Evolutionary conservation across 495 filamentous ascomycete genomes (phyloP).

Genomic region (Hypoxylon rickii): DNA sequence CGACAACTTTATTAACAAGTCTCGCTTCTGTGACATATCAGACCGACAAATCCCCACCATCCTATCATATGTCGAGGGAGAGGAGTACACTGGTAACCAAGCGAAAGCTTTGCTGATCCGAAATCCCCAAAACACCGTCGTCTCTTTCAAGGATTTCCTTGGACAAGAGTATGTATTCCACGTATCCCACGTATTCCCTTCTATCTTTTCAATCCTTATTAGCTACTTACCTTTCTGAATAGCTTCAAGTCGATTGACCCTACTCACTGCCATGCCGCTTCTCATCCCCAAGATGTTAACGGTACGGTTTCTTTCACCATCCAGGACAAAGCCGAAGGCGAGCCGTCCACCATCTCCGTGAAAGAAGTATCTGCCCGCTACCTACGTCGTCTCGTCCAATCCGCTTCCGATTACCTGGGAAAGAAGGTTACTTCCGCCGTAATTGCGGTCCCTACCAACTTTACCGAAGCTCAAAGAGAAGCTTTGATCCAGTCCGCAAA

Average conservation of each 20-base stretch:
- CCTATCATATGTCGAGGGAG: constrained; percentile 90
- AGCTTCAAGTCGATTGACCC: constrained; percentile 95
- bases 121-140: constrained; percentile 89
- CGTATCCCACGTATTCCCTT: too few relatives aligned
- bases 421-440: constrained; percentile 91
- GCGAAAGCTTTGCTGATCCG: constrained; percentile 91
- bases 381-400: constrained; percentile 76
- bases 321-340: constrained; percentile 66
- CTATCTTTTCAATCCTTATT: background rate
- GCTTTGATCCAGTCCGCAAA: constrained; percentile 78
- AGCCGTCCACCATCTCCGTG: constrained; percentile 71
- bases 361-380: constrained; percentile 88
- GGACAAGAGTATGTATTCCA: constrained; percentile 76
- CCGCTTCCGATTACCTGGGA: constrained; percentile 88
- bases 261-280: constrained; percentile 89
- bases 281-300: constrained; percentile 79
- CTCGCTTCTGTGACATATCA: constrained; percentile 39
- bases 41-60: constrained; percentile 96
- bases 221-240: constrained; percentile 17
- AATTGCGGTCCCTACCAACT: constrained; percentile 92
- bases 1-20: constrained; percentile 13
- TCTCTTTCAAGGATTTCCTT: constrained; percentile 93
- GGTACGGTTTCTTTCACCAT: constrained; percentile 81
- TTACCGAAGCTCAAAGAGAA: constrained; percentile 80
- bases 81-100: constrained; percentile 95